Evolutionary conservation across 2,329 filamentous ascomycete species (phyloP).

Genomic region (Aspergillus jensenii): DNA sequence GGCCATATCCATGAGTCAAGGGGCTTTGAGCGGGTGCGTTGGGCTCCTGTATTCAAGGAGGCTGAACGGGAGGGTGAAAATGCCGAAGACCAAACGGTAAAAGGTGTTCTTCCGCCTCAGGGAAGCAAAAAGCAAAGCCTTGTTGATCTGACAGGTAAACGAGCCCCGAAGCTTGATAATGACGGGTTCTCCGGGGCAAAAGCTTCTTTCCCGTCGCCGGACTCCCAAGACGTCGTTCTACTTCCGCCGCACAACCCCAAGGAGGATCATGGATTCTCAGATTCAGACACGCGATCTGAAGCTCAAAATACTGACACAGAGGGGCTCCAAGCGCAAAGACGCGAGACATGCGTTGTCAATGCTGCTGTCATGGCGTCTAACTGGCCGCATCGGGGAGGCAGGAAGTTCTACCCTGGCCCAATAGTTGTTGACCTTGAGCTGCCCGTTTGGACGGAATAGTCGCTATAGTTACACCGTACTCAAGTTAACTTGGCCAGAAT

Average conservation of each 20-base stretch:
- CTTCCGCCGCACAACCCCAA: conserved; percentile 2
- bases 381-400: conserved; percentile 62
- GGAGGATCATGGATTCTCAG: neutral
- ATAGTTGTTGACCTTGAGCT: conserved; percentile 82
- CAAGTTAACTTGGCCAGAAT: too few species aligned
- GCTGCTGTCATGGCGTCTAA: conserved; percentile 70
- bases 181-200: conserved; percentile 17
- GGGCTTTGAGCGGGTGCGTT: conserved; percentile 53
- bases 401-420: conserved; percentile 67
- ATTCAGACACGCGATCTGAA: neutral
- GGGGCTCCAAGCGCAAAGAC: conserved; percentile 36
- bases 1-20: conserved; percentile 61
- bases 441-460: conserved; percentile 29
- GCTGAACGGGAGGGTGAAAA: neutral
- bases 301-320: neutral
- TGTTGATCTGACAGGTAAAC: conserved; percentile 52
- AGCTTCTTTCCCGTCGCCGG: neutral
- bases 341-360: conserved; percentile 77
- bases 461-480: neutral
- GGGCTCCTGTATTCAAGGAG: conserved; percentile 30
- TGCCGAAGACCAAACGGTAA: conserved; percentile 14
- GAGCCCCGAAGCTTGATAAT: conserved; percentile 34
- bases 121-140: conserved; percentile 56
- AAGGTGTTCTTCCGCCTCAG: conserved; percentile 38
- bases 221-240: conserved; percentile 12